phyloP scores from a whole-genome alignment of 2,329 filamentous ascomycete species.

The Ceratocystiopsis sp. region DNA sequence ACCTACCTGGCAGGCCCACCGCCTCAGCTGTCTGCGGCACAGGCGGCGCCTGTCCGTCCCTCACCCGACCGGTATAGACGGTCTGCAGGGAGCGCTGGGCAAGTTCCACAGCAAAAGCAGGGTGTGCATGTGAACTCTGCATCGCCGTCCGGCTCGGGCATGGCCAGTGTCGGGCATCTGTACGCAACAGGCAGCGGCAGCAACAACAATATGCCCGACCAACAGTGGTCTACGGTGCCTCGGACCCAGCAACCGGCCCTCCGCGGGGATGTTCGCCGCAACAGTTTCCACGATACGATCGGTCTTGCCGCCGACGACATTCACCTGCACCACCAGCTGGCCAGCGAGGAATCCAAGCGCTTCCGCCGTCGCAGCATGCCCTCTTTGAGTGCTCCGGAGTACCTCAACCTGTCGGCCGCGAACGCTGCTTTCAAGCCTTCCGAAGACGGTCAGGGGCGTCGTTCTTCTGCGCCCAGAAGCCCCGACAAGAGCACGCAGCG shows the following conservation, averaged over 20 bases:
- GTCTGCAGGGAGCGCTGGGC: slow-evolving; percentile 15
- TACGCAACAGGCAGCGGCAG: slow-evolving; percentile 21
- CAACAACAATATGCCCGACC: slow-evolving; percentile 21
- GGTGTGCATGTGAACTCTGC: slow-evolving; percentile 16
- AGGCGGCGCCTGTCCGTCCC: slow-evolving; percentile 43
- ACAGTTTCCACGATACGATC: slow-evolving; percentile 30
- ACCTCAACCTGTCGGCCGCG: slow-evolving; percentile 21
- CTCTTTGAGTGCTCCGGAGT: slow-evolving; percentile 34
- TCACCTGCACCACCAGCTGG: slow-evolving; percentile 37
- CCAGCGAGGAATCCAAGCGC: slow-evolving; percentile 54
- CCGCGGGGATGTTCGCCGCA: slow-evolving; percentile 25
- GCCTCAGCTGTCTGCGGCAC: slow-evolving; percentile 35
- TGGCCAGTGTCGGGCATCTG: slow-evolving; percentile 36
- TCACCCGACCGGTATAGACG: slow-evolving; percentile 76
- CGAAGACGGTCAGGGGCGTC: slow-evolving; percentile 17
- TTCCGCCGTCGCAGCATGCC: slow-evolving; percentile 74
- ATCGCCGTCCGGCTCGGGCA: slow-evolving; percentile 32
- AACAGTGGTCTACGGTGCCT: slow-evolving; percentile 17
- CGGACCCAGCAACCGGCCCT: slow-evolving; percentile 16
- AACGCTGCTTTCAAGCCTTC: slow-evolving; percentile 16
- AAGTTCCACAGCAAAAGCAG: slow-evolving; percentile 10
- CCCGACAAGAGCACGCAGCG: slow-evolving; percentile 23
- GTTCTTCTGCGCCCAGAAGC: slow-evolving; percentile 15
- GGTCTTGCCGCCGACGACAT: slow-evolving; percentile 51
- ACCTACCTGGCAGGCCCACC: slow-evolving; percentile 20